Evolutionary conservation across 2,329 filamentous ascomycete species (phyloP), one percentile per base, ranked within the genome.

Genomic region (Trichocomaceae sp.): DNA sequence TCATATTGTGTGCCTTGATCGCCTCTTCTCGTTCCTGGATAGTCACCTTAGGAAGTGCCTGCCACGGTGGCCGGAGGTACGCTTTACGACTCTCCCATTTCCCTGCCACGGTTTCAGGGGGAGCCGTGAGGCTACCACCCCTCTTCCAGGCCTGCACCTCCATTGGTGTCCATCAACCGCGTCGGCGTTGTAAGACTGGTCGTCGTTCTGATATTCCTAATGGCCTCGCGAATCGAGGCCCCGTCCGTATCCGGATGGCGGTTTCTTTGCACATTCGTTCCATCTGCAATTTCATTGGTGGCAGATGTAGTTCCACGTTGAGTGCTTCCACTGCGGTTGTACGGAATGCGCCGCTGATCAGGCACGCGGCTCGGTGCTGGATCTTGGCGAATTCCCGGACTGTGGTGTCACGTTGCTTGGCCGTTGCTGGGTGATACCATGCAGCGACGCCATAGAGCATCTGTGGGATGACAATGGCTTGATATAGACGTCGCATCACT

Each of bases 31-130:
- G 50, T 19, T 45, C 26, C 17, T 29, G 1, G 15, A 52, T 52
- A 9, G 62, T 49, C n/a, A 58, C 50, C 3, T 23, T 12, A 45
- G 54, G 50, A 47, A 42, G 54, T 8, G 31, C 50, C 10, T 13
- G 55, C 57, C 50, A 58, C 20, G 50, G 57, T 35, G 46, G 15
- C 15, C 39, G 47, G 47, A 58, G 31, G 47, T 56, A 58, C 44
- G 48, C 50, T 9, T 53, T 53, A 26, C 61, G 58, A 6, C 50
- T 52, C 50, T 52, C 50, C 50, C 39, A 46, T 10, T 45, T 15
- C 0, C 50, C 50, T 1, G 50, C 39, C 39, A 52, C 5, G 12
- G 41, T 52, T 5, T 19, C 31, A 0, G 19, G 49, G 39, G 50
- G 50, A 52, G 50, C 50, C 5, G 2, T 3, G 1, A 52, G 26